phyloP scores from a whole-genome alignment of 2,329 filamentous ascomycete species.

The Aspergillus neoniger region DNA sequence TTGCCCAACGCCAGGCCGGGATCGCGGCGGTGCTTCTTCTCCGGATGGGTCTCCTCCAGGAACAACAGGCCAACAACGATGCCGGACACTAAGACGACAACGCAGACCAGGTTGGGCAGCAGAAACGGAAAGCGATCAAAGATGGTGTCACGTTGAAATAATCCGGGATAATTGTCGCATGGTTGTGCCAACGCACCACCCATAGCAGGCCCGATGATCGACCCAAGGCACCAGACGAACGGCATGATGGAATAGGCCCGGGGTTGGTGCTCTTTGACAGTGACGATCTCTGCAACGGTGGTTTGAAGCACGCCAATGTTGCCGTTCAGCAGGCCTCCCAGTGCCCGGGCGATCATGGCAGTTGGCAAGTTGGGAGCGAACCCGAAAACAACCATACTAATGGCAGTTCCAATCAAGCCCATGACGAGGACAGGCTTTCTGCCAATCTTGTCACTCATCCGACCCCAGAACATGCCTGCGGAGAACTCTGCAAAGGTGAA shows the following conservation, averaged over 20 bases:
- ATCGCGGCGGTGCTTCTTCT: constrained; percentile 76
- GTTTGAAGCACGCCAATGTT: constrained; percentile 96
- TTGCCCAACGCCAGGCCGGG: constrained; percentile 74
- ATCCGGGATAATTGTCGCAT: constrained; percentile 73
- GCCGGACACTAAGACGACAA: constrained; percentile 72
- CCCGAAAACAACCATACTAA: constrained; percentile 91
- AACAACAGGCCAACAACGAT: constrained; percentile 80
- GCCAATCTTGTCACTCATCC: constrained; percentile 86
- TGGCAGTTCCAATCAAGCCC: constrained; percentile 84
- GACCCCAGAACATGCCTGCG: constrained; percentile 89
- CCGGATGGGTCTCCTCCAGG: constrained; percentile 88
- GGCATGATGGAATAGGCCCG: constrained; percentile 97
- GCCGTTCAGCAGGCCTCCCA: constrained; percentile 90
- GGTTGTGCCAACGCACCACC: constrained; percentile 88
- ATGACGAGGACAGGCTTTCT: constrained; percentile 89
- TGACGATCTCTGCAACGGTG: constrained; percentile 90
- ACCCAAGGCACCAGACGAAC: constrained; percentile 96
- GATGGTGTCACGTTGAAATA: constrained; percentile 72
- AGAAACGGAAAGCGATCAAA: constrained; percentile 89
- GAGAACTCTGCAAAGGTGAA: constrained; percentile 96
- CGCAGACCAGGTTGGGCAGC: constrained; percentile 87
- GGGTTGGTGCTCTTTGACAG: constrained; percentile 88
- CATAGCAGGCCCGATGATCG: constrained; percentile 88
- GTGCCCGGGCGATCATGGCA: constrained; percentile 81
- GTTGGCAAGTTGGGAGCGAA: constrained; percentile 80